These are phyloP conservation scores for Tricholoma bakamatsutake DNA, from an alignment of 768 basidiomycete genomes.

Conservation along the genomic window DNA sequence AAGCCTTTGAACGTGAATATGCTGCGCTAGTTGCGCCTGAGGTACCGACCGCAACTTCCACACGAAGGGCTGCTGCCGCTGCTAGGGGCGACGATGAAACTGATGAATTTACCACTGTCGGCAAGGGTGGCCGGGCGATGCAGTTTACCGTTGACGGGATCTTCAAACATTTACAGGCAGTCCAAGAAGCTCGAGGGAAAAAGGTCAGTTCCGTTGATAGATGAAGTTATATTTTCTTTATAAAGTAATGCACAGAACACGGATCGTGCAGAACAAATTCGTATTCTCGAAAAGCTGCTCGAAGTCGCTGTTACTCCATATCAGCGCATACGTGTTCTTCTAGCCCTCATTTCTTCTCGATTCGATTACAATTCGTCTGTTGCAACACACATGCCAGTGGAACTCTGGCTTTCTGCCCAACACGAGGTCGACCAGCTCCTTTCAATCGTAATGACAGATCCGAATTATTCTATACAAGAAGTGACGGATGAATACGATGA, in stretches of 20 bases:
- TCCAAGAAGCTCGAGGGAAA: conserved; percentile 93
- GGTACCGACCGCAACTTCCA: conserved; percentile 28
- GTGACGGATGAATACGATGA: conserved; percentile 91
- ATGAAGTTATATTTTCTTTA: not conserved
- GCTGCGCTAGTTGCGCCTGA: conserved; percentile 43
- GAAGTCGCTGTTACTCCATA: conserved; percentile 85
- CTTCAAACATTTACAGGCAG: conserved; percentile 86
- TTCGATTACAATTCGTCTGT: conserved; percentile 95
- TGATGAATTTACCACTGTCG: conserved; percentile 86
- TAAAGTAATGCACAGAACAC: conserved; percentile 69
- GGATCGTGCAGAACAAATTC: conserved; percentile 91
- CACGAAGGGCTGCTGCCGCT: conserved; percentile 27
- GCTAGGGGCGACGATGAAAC: conserved; percentile 37
- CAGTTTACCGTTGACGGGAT: conserved; percentile 80
- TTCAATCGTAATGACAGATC: conserved; percentile 64
- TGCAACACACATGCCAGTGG: conserved; percentile 84
- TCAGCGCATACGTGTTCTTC: conserved; percentile 89
- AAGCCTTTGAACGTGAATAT: conserved; percentile 79
- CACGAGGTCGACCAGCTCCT: conserved; percentile 87
- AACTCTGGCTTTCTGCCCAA: conserved; percentile 86
- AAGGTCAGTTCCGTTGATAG: conserved; percentile 55
- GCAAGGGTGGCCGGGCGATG: conserved; percentile 81
- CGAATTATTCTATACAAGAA: conserved; percentile 81
- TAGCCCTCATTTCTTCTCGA: conserved; percentile 89
- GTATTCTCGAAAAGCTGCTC: conserved; percentile 81